Base-by-base conservation (phyloP, 805 yeast species). In the Wickerhamomyces ciferrii region DNA sequence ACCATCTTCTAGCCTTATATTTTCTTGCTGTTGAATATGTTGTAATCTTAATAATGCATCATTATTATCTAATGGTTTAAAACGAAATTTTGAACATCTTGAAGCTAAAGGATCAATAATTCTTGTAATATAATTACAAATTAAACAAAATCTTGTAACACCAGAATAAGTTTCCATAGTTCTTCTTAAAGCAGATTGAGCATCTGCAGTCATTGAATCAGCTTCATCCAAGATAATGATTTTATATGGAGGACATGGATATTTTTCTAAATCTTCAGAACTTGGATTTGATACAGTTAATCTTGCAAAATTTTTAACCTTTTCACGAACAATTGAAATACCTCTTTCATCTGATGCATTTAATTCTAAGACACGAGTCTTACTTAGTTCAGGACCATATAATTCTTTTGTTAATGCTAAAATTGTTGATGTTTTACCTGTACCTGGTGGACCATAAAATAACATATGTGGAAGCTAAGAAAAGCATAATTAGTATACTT, bases 241-340 rank as follows among this genome's bases (percentile, higher is more conserved):
- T 63, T 94, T 94, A 67, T 87, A 94, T 5, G 98, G 97, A 1
- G 99, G 98, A 61, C 98, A 92, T 2, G 98, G 97, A 67, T 90
- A 91, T 18, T 81, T 76, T 37, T 70, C 78, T 43, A 77, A 65
- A 56, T 86, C 94, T 37, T 81, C 84, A 15, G 74, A 70, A 1
- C 86, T 62, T 1, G 97, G 95, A 49, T 84, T 85, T 0, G 97
- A 84, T 1, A 91, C 88, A 0, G 90, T 78, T 40, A 90, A 68
- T 49, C 96, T 73, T 15, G 98, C 97, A 66, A 89, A 88, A 59
- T 79, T 85, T 67, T 88, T 88, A 53, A 88, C 81, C 59, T 87
- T 87, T 54, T 87, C 89, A 55, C 96, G 74, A 14, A 88, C 96
- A 46, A 89, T 88, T 8, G 89, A 80, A 45, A 88, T 88, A 52